Base-by-base conservation (phyloP, 352 stramenopile genomes). In the Phytopythium boreale region DNA sequence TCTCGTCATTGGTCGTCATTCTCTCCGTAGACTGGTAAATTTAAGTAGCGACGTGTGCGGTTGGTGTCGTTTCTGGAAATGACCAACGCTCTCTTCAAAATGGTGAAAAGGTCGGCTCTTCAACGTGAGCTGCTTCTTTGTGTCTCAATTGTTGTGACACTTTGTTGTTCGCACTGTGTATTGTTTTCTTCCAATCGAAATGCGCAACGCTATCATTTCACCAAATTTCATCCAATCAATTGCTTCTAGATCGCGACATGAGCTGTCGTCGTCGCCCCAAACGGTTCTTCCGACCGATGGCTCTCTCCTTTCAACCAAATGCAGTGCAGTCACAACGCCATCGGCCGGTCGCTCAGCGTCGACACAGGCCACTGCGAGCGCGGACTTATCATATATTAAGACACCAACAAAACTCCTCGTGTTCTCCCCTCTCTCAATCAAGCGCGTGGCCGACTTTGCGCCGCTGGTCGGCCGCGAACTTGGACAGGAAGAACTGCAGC, bases 401-500 rank as follows among this genome's bases (percentile, higher is more conserved):
- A 61, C 31, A 36, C 20, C 26, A 37, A 27, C 29, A 43, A 59
- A 41, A 31, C 43, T 46, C 22, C 19, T 43, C 24, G 14, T 24
- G 1, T 17, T 27, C 17, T 31, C n/a, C 27, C 19, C 58, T 39
- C 27, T 24, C 50, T 58, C 51, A 43, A 8, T 53, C 51, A 5
- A 26, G 29, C 17, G 10, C 17, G n/a, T 17, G 11, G 15, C 27
- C 27, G 51, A 58, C 29, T 26, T 24, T 51, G 56, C 41, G 56
- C 46, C 19, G 43, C 27, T 60, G 55, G 3, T 59, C 77, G 59
- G 46, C 34, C 15, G 67, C 66, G 36, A 84, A 27, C 9, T 27
- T 47, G n/a, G 53, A 24, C 3, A 86, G 66, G 34, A 75, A 66
- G 17, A 67, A 61, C 43, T 71, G 65, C 49, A 88, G 41, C n/a